These are phyloP conservation scores for Gossypium gossypioides DNA, from an alignment of 441 rosid genomes.

Conservation along the genomic window DNA sequence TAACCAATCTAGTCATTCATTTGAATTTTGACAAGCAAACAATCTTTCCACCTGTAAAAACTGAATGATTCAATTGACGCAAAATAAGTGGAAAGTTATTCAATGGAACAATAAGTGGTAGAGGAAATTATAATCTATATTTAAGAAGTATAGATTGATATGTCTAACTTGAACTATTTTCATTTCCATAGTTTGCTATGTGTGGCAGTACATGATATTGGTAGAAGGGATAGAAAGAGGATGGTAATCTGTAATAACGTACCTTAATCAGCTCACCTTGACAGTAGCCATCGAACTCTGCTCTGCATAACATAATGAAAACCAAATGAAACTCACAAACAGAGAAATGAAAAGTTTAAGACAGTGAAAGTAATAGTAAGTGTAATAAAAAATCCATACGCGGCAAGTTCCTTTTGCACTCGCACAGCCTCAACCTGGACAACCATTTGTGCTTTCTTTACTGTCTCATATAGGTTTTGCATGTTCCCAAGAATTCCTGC, in stretches of 20 bases:
- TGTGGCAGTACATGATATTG: neutral
- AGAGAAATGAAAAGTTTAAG: neutral
- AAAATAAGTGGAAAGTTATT: neutral
- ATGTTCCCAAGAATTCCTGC: slow-evolving; percentile 86
- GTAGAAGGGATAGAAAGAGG: neutral
- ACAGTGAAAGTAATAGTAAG: neutral
- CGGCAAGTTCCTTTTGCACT: slow-evolving; percentile 85
- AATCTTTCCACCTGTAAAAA: neutral
- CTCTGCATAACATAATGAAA: slow-evolving; percentile 36
- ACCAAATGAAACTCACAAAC: slow-evolving; percentile 10
- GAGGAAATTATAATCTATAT: neutral
- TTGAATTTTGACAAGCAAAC: neutral
- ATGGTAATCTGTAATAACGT: neutral
- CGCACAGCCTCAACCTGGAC: slow-evolving; percentile 93
- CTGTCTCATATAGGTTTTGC: slow-evolving; percentile 81
- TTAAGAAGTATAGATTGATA: neutral
- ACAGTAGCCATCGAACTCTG: slow-evolving; percentile 95
- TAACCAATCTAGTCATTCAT: neutral
- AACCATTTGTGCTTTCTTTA: slow-evolving; percentile 89
- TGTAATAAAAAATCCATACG: slow-evolving; percentile 32
- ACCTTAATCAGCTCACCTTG: slow-evolving; percentile 92
- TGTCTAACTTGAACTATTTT: neutral
- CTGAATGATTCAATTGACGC: neutral
- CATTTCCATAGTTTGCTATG: neutral
- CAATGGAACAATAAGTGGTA: neutral